Evolutionary conservation across 495 filamentous ascomycete species (phyloP).

Genomic region (Annulohypoxylon stygium): DNA sequence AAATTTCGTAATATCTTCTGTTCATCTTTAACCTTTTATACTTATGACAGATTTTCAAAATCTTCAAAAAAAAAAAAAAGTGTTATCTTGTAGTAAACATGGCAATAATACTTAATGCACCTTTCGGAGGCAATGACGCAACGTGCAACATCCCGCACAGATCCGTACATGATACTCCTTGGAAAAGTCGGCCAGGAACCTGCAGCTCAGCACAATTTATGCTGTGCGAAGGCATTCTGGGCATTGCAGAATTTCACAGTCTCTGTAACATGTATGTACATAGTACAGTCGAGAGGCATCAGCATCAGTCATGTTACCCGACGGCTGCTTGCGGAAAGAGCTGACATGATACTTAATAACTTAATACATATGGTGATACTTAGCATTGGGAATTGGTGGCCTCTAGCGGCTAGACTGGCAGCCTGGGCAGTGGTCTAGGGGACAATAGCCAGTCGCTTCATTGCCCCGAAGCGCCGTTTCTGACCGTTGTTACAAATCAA

Average conservation of each 20-base stretch:
- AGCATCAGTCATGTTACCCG: background rate
- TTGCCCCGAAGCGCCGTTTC: conserved; percentile 39
- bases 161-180: conserved; percentile 10
- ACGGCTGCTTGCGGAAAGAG: background rate
- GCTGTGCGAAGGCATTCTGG: background rate
- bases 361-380: conserved; percentile 3
- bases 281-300: background rate
- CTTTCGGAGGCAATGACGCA: conserved; percentile 33
- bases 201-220: conserved; percentile 18
- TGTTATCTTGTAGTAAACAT: conserved; percentile 10
- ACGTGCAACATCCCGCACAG: conserved; percentile 12
- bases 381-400: background rate
- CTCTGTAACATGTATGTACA: background rate
- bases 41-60: background rate
- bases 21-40: background rate
- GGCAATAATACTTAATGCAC: conserved; percentile 7
- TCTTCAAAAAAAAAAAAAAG: background rate
- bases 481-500: background rate
- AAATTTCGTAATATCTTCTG: background rate
- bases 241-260: conserved; percentile 3
- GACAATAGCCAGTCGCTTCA: conserved; percentile 25
- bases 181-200: conserved; percentile 30
- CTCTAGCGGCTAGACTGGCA: background rate
- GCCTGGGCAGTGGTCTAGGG: background rate
- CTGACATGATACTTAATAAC: conserved; percentile 2